phyloP scores from a whole-genome alignment of 495 filamentous ascomycete genomes.

The Lepidopterella palustris region DNA sequence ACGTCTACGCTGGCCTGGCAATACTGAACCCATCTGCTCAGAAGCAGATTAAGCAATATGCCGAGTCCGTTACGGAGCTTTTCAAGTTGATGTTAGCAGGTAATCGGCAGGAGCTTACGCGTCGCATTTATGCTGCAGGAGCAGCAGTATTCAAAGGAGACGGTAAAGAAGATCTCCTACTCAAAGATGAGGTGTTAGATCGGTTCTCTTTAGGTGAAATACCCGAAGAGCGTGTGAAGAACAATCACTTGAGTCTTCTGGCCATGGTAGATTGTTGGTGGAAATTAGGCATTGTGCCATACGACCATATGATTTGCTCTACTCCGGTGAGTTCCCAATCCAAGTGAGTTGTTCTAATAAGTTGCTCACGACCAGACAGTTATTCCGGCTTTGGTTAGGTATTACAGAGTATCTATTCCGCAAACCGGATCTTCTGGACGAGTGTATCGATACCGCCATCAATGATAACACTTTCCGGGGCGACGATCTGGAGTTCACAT shows the following conservation, averaged over 20 bases:
- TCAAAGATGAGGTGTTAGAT: conserved; percentile 79
- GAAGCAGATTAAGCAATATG: conserved; percentile 89
- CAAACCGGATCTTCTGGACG: conserved; percentile 73
- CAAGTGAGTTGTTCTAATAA: neutral
- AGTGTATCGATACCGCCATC: conserved; percentile 75
- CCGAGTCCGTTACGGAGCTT: conserved; percentile 82
- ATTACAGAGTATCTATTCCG: conserved; percentile 97
- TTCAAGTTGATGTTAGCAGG: conserved; percentile 95
- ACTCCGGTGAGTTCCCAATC: conserved; percentile 60
- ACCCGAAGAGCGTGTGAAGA: conserved; percentile 62
- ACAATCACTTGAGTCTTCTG: conserved; percentile 86
- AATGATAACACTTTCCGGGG: conserved; percentile 80
- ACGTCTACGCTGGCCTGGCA: conserved; percentile 94
- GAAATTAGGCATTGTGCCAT: conserved; percentile 84
- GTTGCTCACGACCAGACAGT: conserved; percentile 37
- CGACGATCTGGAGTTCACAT: conserved; percentile 95
- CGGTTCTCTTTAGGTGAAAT: conserved; percentile 70
- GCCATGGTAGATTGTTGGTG: conserved; percentile 99
- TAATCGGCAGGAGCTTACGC: conserved; percentile 67
- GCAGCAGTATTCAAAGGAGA: conserved; percentile 66
- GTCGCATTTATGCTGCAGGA: conserved; percentile 70
- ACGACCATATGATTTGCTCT: conserved; percentile 99
- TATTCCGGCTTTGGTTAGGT: conserved; percentile 96
- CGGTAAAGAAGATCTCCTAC: conserved; percentile 55
- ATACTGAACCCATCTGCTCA: conserved; percentile 92